phyloP scores from a whole-genome alignment of 1,284 basidiomycete species.

The Trichosporon sp. region DNA sequence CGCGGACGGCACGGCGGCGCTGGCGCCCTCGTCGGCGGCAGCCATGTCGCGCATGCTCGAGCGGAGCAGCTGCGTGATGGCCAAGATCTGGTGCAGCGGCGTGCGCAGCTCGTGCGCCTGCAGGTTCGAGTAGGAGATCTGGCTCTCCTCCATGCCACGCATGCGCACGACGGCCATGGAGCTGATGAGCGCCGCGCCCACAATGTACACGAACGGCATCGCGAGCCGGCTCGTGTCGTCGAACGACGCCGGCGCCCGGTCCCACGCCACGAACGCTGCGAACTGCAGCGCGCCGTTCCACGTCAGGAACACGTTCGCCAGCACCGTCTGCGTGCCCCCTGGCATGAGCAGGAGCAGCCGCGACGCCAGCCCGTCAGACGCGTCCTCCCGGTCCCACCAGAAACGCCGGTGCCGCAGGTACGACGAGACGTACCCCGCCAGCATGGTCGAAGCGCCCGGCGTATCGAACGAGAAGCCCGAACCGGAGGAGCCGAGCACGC shows the following conservation, averaged over 20 bases:
- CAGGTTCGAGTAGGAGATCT: conserved; percentile 44
- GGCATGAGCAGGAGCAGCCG: background rate
- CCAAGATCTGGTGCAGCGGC: conserved; percentile 47
- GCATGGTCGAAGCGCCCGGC: background rate
- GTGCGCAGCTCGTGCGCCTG: conserved; percentile 49
- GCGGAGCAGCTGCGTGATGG: conserved; percentile 44
- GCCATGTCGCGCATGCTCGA: conserved; percentile 40
- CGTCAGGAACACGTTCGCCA: background rate
- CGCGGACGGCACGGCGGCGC: too few species aligned
- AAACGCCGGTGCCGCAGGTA: background rate
- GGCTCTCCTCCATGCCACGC: conserved; percentile 38
- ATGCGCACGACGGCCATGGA: conserved; percentile 38
- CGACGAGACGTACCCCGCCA: background rate
- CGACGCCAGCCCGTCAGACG: background rate
- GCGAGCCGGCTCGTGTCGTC: conserved; percentile 32
- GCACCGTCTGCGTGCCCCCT: background rate
- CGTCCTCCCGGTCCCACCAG: background rate
- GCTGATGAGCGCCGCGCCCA: conserved; percentile 38
- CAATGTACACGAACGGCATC: conserved; percentile 38
- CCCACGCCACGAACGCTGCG: conserved; percentile 36
- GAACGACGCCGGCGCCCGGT: conserved; percentile 30
- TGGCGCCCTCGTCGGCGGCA: background rate
- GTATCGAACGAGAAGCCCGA: background rate
- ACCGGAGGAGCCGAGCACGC: background rate
- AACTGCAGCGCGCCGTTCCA: background rate